These are phyloP conservation scores for Leccinum sublutescens DNA, from an alignment of 768 basidiomycete genomes.

Conservation along the genomic window DNA sequence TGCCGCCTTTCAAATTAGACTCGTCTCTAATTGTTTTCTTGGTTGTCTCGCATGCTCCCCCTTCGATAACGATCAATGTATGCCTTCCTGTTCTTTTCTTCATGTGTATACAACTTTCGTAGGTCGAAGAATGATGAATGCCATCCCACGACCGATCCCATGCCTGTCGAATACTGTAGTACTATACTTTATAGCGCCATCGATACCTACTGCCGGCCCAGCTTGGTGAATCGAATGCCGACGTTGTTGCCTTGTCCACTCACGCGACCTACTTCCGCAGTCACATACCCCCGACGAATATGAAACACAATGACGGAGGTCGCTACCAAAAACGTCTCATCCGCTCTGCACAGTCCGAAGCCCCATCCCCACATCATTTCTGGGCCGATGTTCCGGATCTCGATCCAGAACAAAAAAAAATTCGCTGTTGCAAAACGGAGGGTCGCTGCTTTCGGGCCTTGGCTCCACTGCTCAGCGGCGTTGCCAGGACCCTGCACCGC, in stretches of 20 bases:
- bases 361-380: slow-evolving; percentile 25
- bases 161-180: slow-evolving; percentile 32
- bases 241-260: slow-evolving; percentile 19
- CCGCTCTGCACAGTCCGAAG: slow-evolving; percentile 11
- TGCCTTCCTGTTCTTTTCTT: slow-evolving; percentile 11
- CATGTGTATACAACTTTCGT: slow-evolving; percentile 29
- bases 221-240: slow-evolving; percentile 20
- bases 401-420: slow-evolving; percentile 20
- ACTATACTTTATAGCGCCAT: slow-evolving; percentile 22
- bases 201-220: slow-evolving; percentile 29
- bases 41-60: slow-evolving; percentile 17
- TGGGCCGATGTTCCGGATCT: slow-evolving; percentile 30
- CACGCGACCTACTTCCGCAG: not conserved
- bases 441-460: slow-evolving; percentile 22
- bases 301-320: slow-evolving; percentile 3
- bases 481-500: slow-evolving; percentile 25
- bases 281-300: not conserved
- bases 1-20: slow-evolving; percentile 11
- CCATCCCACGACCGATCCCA: slow-evolving; percentile 17
- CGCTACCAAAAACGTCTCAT: slow-evolving; percentile 8
- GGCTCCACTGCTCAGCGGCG: slow-evolving; percentile 31
- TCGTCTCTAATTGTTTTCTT: slow-evolving; percentile 17
- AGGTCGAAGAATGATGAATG: slow-evolving; percentile 25
- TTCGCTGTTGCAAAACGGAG: slow-evolving; percentile 31
- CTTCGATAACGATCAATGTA: slow-evolving; percentile 12